Evolutionary conservation across 1,284 basidiomycete genomes (phyloP).

Genomic region (Meira nashicola): DNA sequence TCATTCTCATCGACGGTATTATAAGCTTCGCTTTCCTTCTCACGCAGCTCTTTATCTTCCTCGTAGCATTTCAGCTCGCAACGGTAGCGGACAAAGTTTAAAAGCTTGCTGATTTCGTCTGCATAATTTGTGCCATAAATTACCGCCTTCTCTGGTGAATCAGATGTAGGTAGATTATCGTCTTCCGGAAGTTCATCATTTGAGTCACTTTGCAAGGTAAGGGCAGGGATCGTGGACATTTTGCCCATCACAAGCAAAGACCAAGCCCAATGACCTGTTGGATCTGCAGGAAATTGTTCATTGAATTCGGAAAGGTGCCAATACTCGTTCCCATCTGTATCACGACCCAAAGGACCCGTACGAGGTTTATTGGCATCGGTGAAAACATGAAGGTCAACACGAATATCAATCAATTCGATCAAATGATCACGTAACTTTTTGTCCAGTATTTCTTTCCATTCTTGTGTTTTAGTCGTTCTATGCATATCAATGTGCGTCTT

Average conservation of each 20-base stretch:
- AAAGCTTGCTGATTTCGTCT: not conserved
- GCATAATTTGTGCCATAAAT: not conserved
- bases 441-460: slow-evolving; percentile 12
- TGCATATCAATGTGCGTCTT: slow-evolving; percentile 8
- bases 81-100: not conserved
- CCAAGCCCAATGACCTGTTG: slow-evolving; percentile 32
- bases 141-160: not conserved
- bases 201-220: not conserved
- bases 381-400: not conserved
- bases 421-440: not conserved
- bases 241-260: slow-evolving; percentile 28
- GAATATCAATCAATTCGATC: slow-evolving; percentile 8
- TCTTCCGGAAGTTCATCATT: not conserved
- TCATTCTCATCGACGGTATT: not conserved
- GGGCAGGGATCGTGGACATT: slow-evolving; percentile 1
- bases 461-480: not conserved
- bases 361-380: slow-evolving; percentile 17
- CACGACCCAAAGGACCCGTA: slow-evolving; percentile 28
- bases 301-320: slow-evolving; percentile 38
- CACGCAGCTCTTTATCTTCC: not conserved
- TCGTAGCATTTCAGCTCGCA: not conserved
- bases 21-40: not conserved
- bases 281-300: slow-evolving; percentile 31
- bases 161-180: not conserved
- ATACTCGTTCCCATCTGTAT: slow-evolving; percentile 34